A percentile compares a stretch with the other conserved stretches of the same genome.
Evolutionary conservation across 768 basidiomycete genomes (phyloP).

Genomic region (Melanogaster broomeanus): DNA sequence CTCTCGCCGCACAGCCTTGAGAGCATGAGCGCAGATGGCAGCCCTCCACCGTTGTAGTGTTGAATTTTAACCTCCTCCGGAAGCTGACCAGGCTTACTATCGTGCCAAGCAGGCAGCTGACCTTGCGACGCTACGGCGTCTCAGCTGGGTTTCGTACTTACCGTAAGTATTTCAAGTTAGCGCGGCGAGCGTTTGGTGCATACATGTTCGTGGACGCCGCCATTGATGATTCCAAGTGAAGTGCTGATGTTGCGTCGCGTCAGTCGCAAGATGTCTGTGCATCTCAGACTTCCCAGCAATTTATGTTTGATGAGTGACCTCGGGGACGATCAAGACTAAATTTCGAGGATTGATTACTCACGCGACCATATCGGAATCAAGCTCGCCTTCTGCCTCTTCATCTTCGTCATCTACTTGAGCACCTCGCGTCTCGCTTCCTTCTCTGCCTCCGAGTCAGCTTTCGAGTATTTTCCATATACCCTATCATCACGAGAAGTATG

Average conservation of each 20-base stretch:
- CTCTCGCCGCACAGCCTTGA: conserved; percentile 58
- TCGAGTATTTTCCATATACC: conserved; percentile 28
- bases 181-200: neutral
- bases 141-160: neutral
- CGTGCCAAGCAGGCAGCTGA: neutral
- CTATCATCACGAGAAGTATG: no score
- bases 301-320: no score
- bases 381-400: conserved; percentile 25
- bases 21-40: conserved; percentile 52
- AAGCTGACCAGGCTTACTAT: conserved; percentile 16
- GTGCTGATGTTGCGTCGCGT: no score
- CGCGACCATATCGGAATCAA: conserved; percentile 32
- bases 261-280: no score
- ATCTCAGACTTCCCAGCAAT: no score
- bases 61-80: conserved; percentile 56
- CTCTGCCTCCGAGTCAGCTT: conserved; percentile 29
- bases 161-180: neutral
- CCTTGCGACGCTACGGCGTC: neutral
- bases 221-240: no score
- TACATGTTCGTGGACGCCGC: neutral
- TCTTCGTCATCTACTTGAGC: conserved; percentile 19
- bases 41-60: conserved; percentile 69
- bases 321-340: no score
- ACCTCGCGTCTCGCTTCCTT: conserved; percentile 18
- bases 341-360: no score